Base-by-base conservation (phyloP, 176 grass and related monocot genomes). In the Alloteropsis semialata region DNA sequence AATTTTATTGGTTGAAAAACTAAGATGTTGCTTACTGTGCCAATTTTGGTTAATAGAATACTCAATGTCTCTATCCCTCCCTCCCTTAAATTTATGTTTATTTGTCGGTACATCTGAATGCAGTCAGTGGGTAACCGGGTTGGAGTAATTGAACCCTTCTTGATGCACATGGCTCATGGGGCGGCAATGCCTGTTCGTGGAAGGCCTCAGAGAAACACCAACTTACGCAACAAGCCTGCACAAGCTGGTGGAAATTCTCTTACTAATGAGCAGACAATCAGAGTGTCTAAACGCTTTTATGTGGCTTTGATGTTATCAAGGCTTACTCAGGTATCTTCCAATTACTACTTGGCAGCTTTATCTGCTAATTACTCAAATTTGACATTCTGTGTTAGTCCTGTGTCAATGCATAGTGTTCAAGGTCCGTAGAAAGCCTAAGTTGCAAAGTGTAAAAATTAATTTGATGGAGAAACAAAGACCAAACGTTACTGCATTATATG, bases 121-220 rank as follows among this genome's bases (percentile, higher is more conserved):
- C 84, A 98, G 92, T 95, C 95, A 63, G 92, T 95, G 54, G 95
- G 95, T 69, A 93, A 98, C 61, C 64, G 90, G 24, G 90, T 98
- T 77, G 95, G 95, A 74, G 92, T 98, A 54, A 72, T 87, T 17
- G 95, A 98, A 84, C 92, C 95, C 39, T 95, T 94, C 79, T 79
- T 98, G 81, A 95, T 98, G 92, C 90, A 90, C 63, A 98, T 98
- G 95, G 95, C 95, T 76, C 95, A 98, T 82, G 95, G 95, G 39
- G 90, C 75, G 28, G 54, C 79, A 72, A 78, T 93, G 24, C 82
- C 92, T 87, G 74, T 88, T 84, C 85, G 83, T 59, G 77, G 80
- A 88, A 90, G 74, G 45, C 88, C 80, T 75, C 80, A 86, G 42
- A 88, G 72, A 59, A 92, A 85, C 54, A 84, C 57, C 10, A 44